Percentiles rank a stretch among this genome's conserved stretches.
Conservation (phyloP, 2,329 filamentous ascomycete species). For the Fusarium pseudocircinatum region DNA sequence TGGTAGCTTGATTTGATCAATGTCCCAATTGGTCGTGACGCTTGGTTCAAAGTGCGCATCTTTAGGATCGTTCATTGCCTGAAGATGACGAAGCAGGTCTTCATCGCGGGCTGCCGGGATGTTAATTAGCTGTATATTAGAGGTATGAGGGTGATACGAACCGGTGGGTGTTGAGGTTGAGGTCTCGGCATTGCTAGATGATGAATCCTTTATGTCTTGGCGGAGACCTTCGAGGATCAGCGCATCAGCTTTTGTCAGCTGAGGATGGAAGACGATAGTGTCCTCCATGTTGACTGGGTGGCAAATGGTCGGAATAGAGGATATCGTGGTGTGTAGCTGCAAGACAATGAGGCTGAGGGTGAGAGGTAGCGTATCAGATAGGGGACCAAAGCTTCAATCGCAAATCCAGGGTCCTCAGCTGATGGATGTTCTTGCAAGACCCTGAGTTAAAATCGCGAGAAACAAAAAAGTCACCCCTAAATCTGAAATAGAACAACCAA, state of each 20-base stretch:
- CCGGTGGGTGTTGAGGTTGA: background rate
- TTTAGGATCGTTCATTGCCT: constrained; percentile 28
- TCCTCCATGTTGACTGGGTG: constrained; percentile 10
- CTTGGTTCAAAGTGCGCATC: constrained; percentile 31
- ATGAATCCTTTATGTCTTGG: constrained; percentile 23
- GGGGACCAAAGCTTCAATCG: background rate
- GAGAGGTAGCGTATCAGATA: background rate
- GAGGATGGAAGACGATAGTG: constrained; percentile 22
- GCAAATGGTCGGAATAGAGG: background rate
- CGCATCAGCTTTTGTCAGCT: constrained; percentile 26
- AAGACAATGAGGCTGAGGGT: no score
- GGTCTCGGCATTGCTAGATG: background rate
- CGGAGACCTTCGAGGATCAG: constrained; percentile 23
- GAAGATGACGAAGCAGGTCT: constrained; percentile 21
- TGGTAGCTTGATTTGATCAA: constrained; percentile 29
- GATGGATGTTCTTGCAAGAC: constrained; percentile 14
- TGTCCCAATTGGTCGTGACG: constrained; percentile 16
- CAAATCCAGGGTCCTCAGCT: background rate
- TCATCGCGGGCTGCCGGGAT: constrained; percentile 12
- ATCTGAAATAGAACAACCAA: constrained; percentile 1
- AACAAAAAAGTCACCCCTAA: constrained; percentile 21
- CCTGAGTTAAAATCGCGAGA: constrained; percentile 7
- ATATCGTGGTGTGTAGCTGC: background rate
- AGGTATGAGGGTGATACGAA: background rate
- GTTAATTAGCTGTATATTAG: background rate